Evolutionary conservation across 352 stramenopile species (phyloP), one percentile per base, ranked within the genome.

Genomic region (Halophytophthora polymorphica): DNA sequence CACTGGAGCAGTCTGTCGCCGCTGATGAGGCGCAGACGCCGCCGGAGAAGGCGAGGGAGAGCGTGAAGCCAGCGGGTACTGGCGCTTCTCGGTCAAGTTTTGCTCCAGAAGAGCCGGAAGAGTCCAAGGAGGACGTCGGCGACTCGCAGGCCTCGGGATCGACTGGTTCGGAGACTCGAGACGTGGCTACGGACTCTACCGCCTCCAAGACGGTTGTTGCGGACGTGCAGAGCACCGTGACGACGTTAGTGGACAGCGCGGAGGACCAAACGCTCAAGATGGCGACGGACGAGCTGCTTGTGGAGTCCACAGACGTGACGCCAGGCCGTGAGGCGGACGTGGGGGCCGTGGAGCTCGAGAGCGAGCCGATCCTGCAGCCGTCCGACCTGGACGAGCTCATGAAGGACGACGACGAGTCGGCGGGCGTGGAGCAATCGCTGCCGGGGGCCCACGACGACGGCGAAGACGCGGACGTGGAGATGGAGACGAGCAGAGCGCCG

Each of bases 351-450:
- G 58, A 47, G 54, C 53, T 58, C 23, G 37, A 45, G 2, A 22
- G 17, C 21, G 65, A 50, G 22, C 50, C 58, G 14, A 39, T 66
- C 2, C 33, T 54, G 13, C 42, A 53, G 6, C 58, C 68, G 57
- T 42, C 68, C 45, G 64, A 63, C n/a, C 52, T 45, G 23, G 61
- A 77, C 39, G 67, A 69, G 35, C 48, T 51, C 35, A 61, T 67
- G 38, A 51, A 65, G 31, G 49, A 70, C 14, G 45, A 50, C 11
- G 55, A 73, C 35, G 49, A 66, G 61, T 47, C 34, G 5, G 34
- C 66, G 14, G 58, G 66, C 15, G 39, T 60, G 29, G 50, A 61
- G 13, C 22, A 28, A 4, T 17, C 23, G 7, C 21, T 69, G 10
- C 45, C 63, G 45, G 46, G 45, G 18, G 54, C 45, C 3, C 55